Evolutionary conservation across 1,139 yeast species (phyloP), one percentile per base, ranked within the genome.

Genomic region (Kodamaea arcana): DNA sequence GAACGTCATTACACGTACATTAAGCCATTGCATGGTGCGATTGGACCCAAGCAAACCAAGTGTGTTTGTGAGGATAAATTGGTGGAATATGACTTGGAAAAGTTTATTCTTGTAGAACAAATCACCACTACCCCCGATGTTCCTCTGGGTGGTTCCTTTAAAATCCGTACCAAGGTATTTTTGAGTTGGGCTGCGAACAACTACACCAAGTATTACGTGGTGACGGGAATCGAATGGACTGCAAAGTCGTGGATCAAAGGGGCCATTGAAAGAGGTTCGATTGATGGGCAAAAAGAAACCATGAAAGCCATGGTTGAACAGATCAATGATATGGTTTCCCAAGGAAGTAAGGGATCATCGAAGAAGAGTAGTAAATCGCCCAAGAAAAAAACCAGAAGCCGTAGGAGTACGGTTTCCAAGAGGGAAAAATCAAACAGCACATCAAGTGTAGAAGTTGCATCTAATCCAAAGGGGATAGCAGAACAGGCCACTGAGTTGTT

Each of bases 221-320:
- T 80, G 4, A 82, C 95, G 0, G 64, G 72, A 35, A 77, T 90
- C 41, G 85, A 83, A 31, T 94, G 98, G 98, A 72, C 85, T 4
- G 94, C 90, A n/a, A 86, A 85, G 55, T 82, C 94, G 22, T 85
- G 97, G 88, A 76, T 90, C 48, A 87, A 88, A 58, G 82, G 94
- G 13, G 83, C 94, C 0, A 80, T 94, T 47, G 98, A 94, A 54
- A 88, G 82, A 52, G 97, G 97, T 6, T 78, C 95, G 12, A 76
- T 83, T 36, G 94, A 86, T 36, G 99, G 98, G 0, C 98, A 94
- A 56, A 78, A 77, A 48, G 81, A 79, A 14, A 75, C 84, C 13
- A 73, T 83, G 62, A 75, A 72, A 37, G 62, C 72, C 2, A 52
- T 88, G 53, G 62, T 77, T 5, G 72, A 69, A n/a, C 83, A 79